Conservation (phyloP, 805 yeast species). For the Yamadazyma phyllophila region DNA sequence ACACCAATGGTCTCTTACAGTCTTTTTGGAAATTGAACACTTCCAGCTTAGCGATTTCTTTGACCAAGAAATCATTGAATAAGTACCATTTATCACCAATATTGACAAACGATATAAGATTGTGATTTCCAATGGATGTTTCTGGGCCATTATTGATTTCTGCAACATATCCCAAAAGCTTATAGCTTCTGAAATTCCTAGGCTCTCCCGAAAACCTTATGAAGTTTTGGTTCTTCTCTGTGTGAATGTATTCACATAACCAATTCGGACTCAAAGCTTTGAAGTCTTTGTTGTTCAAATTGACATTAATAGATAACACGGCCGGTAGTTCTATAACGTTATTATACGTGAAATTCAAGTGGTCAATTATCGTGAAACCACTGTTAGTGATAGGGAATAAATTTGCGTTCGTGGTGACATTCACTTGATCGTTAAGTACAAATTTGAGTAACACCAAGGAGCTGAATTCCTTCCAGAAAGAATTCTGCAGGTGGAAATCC, state of each 20-base stretch:
- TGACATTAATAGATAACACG: conserved; percentile 59
- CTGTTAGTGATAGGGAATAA: conserved; percentile 5
- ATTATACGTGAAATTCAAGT: conserved; percentile 9
- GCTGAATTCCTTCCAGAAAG: conserved; percentile 10
- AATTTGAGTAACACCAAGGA: conserved; percentile 9
- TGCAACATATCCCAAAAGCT: conserved; percentile 67
- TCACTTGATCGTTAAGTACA: conserved; percentile 31
- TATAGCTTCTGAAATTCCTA: conserved; percentile 45
- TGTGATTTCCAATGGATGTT: conserved; percentile 43
- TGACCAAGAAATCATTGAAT: conserved; percentile 89
- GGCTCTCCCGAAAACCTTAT: conserved; percentile 7
- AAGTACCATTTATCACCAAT: conserved; percentile 66
- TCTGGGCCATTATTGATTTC: conserved; percentile 52
- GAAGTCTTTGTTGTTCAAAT: conserved; percentile 55
- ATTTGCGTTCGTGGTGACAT: conserved; percentile 3
- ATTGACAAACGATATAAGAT: conserved; percentile 58
- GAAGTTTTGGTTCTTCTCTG: conserved; percentile 1
- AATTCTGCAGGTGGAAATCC: conserved; percentile 40
- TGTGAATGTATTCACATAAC: conserved; percentile 10
- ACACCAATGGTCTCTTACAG: conserved; percentile 83
- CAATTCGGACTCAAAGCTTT: conserved; percentile 9
- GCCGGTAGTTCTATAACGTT: conserved; percentile 44
- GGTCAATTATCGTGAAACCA: conserved; percentile 3
- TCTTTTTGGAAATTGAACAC: conserved; percentile 66
- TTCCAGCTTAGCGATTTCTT: conserved; percentile 69